Evolutionary conservation across 768 basidiomycete genomes (phyloP).

Genomic region (Mycena alexandri): DNA sequence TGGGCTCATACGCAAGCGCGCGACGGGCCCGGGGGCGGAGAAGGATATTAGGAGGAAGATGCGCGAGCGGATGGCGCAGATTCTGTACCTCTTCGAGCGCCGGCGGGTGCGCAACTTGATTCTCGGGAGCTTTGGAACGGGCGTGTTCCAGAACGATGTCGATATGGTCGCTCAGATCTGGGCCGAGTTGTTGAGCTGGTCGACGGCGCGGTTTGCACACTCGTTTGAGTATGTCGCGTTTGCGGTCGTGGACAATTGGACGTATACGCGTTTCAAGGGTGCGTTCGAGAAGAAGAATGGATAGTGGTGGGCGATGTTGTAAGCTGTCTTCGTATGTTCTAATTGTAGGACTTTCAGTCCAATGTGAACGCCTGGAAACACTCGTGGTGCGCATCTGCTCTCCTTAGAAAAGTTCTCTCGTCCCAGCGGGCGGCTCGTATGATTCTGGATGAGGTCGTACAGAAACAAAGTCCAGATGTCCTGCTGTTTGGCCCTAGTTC

Average conservation of each 20-base stretch:
- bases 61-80: conserved; percentile 78
- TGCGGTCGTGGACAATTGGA: neutral
- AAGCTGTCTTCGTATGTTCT: too few relatives aligned
- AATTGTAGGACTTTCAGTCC: too few relatives aligned
- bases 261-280: neutral
- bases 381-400: too few relatives aligned
- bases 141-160: conserved; percentile 77
- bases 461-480: too few relatives aligned
- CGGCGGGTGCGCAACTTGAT: conserved; percentile 70
- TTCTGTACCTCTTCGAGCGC: conserved; percentile 73
- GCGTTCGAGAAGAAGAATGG: neutral
- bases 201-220: neutral
- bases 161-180: conserved; percentile 69
- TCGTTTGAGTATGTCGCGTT: conserved; percentile 14
- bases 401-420: too few relatives aligned
- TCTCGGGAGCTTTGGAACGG: conserved; percentile 83
- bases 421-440: too few relatives aligned
- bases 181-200: conserved; percentile 63
- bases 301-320: too few relatives aligned
- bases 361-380: too few relatives aligned
- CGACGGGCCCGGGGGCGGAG: neutral
- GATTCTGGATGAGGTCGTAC: too few relatives aligned
- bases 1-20: neutral
- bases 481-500: too few relatives aligned
- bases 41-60: conserved; percentile 64